These are phyloP conservation scores for Sporopachydermia cereana DNA, from an alignment of 1,139 yeast species.

Conservation along the genomic window DNA sequence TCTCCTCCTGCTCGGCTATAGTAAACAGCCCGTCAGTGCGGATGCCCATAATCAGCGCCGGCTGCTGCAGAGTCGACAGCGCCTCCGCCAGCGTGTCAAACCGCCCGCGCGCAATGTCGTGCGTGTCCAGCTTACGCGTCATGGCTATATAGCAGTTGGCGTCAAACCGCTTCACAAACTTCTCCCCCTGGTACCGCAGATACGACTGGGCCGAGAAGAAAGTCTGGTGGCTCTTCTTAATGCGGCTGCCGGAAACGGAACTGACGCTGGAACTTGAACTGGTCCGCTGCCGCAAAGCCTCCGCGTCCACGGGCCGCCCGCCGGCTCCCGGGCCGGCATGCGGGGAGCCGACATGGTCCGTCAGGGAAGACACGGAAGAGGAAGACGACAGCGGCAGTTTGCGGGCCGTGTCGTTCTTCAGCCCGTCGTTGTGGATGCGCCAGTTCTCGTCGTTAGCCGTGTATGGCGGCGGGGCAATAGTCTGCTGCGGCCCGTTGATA, in stretches of 20 bases:
- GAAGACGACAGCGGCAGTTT: conserved; percentile 9
- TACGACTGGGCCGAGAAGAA: conserved; percentile 93
- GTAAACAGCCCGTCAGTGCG: conserved; percentile 90
- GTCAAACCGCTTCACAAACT: conserved; percentile 81
- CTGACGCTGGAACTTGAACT: conserved; percentile 4
- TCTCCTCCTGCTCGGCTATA: conserved; percentile 75
- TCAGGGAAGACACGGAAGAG: neutral
- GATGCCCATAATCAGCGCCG: conserved; percentile 78
- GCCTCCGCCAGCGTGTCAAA: conserved; percentile 40
- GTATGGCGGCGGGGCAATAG: neutral
- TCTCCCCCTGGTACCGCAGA: conserved; percentile 84
- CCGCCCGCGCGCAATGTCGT: conserved; percentile 80
- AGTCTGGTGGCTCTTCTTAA: conserved; percentile 54
- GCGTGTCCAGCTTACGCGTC: conserved; percentile 88
- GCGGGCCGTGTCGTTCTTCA: conserved; percentile 22
- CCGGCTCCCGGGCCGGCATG: neutral
- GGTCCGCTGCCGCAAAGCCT: neutral
- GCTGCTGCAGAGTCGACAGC: conserved; percentile 49
- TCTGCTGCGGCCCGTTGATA: conserved; percentile 15
- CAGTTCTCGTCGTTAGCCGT: conserved; percentile 39
- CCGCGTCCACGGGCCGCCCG: neutral
- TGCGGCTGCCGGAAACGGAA: conserved; percentile 10
- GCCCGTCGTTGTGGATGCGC: conserved; percentile 60
- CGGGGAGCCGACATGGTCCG: neutral
- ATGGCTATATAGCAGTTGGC: conserved; percentile 94